Base-by-base conservation (phyloP, 495 filamentous ascomycete genomes). In the Xylaria bambusicola region DNA sequence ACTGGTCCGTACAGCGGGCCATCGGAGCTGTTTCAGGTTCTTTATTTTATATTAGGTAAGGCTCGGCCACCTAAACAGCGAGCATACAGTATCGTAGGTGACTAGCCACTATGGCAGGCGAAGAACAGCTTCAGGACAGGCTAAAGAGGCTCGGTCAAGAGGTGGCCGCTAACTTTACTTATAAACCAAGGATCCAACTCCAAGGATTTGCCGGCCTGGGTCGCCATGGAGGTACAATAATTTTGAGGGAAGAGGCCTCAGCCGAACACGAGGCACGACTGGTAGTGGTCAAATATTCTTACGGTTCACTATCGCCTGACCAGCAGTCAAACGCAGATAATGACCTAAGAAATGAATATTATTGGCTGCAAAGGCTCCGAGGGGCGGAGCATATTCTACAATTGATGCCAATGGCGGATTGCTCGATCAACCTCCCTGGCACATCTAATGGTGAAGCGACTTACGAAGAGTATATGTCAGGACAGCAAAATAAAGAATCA, bases 241-340 rank as follows among this genome's bases (percentile, higher is more conserved):
- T 18, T 20, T 10, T 44, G 4, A 40, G 33, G 6, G 52, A 56
- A 40, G 9, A 17, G 3, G 47, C 57, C 21, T 40, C 49, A 2
- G 6, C 18, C 0, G 33, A 18, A 2, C 1, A 13, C 0, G 50
- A 51, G 13, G 0, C 21, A 8, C 55, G 62, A 20, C 56, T 27
- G 17, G 45, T 67, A 0, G 41, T 67, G 17, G 35, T 67, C 3
- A 67, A 67, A 17, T 67, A 67, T 15, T 65, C 65, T n/a, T 52
- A 60, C 18, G 36, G 44, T n/a, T 20, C 7, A 10, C 33, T 45
- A 5, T 2, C 40, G 3, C 15, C 9, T 2, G 38, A 56, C 35
- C 3, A 1, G n/a, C 0, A 35, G 0, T 45, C 26, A 15, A 2
- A 42, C 6, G 59, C 20, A 2, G 65, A 62, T 24, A 42, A 20